Conservation (phyloP, 805 yeast species). For the Candida rishiriensis region DNA sequence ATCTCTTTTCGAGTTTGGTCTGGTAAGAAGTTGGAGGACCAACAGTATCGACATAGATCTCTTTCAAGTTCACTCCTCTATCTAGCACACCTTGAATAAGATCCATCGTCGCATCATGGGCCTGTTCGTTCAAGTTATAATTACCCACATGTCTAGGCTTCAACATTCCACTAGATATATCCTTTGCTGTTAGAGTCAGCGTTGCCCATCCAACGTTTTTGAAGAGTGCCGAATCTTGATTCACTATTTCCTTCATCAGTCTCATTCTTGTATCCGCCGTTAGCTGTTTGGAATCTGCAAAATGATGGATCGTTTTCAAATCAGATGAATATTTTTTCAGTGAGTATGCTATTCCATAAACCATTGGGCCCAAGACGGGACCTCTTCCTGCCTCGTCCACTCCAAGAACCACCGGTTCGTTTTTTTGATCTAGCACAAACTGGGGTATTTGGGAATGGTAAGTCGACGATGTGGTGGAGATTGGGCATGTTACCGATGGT, state of each 20-base stretch:
- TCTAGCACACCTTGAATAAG: constrained; percentile 63
- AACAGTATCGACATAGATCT: constrained; percentile 89
- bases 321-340: constrained; percentile 44
- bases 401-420: constrained; percentile 59
- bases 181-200: constrained; percentile 77
- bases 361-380: constrained; percentile 98
- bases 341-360: constrained; percentile 84
- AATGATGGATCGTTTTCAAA: constrained; percentile 57
- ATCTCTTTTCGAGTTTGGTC: constrained; percentile 59
- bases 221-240: constrained; percentile 42
- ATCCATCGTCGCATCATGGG: constrained; percentile 88
- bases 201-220: constrained; percentile 83
- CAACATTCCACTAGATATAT: constrained; percentile 86
- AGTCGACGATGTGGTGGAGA: background rate
- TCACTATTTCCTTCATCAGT: constrained; percentile 50
- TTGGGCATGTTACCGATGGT: constrained; percentile 2
- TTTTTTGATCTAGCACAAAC: constrained; percentile 11
- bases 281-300: constrained; percentile 89
- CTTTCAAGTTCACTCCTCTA: constrained; percentile 57
- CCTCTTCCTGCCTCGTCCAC: constrained; percentile 99
- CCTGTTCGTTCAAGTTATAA: constrained; percentile 88
- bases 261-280: constrained; percentile 65
- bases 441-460: constrained; percentile 2
- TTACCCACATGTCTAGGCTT: constrained; percentile 52
- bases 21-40: constrained; percentile 91